These are phyloP conservation scores for Colletotrichum sp. DNA, from an alignment of 2,329 filamentous ascomycete genomes.

Conservation along the genomic window DNA sequence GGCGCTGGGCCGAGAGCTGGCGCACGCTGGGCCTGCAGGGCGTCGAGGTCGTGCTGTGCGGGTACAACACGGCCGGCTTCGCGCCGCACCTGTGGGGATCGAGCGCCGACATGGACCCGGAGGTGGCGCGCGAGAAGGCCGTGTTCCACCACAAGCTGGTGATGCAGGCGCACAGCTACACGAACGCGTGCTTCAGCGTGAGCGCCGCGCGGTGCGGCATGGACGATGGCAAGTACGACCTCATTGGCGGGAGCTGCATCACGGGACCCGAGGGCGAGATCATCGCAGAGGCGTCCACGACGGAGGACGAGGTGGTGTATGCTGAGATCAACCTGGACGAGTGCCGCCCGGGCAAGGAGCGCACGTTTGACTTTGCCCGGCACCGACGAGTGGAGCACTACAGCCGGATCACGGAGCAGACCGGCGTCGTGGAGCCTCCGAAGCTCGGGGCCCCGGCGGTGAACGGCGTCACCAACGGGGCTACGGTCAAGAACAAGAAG, in stretches of 20 bases:
- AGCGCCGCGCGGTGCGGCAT: constrained; percentile 51
- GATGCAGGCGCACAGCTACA: constrained; percentile 58
- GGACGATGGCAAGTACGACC: constrained; percentile 43
- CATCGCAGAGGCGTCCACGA: constrained; percentile 51
- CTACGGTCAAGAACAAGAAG: not conserved
- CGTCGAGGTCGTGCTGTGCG: constrained; percentile 35
- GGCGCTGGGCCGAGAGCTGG: constrained; percentile 60
- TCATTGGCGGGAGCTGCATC: constrained; percentile 55
- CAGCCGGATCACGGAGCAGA: constrained; percentile 40
- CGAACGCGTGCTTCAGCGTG: constrained; percentile 57
- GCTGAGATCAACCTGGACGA: constrained; percentile 53
- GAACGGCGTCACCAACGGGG: not conserved
- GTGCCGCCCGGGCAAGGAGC: constrained; percentile 52
- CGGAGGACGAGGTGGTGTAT: constrained; percentile 53
- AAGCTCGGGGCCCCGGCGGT: not conserved
- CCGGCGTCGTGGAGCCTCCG: constrained; percentile 33
- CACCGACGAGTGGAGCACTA: constrained; percentile 50
- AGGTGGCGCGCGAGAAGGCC: constrained; percentile 44
- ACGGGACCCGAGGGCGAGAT: constrained; percentile 53
- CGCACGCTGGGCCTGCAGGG: constrained; percentile 52
- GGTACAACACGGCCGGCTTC: constrained; percentile 56
- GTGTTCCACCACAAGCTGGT: constrained; percentile 57
- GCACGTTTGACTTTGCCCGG: constrained; percentile 48
- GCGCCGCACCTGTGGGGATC: constrained; percentile 45
- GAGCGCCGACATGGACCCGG: constrained; percentile 34